Conservation (phyloP, 2,329 filamentous ascomycete genomes). For the Pleurostoma richardsiae region DNA sequence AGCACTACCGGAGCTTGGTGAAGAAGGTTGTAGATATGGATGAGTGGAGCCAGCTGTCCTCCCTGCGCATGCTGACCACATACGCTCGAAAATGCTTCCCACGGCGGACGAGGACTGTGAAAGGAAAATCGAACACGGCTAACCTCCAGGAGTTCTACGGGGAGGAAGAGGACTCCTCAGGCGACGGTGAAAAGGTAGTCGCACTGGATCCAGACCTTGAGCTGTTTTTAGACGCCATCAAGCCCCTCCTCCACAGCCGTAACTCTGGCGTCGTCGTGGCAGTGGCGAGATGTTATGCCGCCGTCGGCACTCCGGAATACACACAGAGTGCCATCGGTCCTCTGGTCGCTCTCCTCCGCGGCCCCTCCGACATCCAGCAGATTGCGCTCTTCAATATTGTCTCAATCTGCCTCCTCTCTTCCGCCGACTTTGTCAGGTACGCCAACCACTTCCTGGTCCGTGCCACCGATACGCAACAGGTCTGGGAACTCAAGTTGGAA, state of each 20-base stretch:
- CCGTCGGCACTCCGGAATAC: conserved; percentile 76
- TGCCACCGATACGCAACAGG: conserved; percentile 69
- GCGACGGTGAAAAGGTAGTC: conserved; percentile 47
- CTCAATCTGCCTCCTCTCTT: conserved; percentile 74
- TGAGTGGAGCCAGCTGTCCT: conserved; percentile 91
- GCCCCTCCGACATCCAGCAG: conserved; percentile 81
- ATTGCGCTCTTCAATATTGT: conserved; percentile 93
- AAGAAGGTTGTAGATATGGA: conserved; percentile 98
- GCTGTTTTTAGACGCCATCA: conserved; percentile 73
- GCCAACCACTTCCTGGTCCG: conserved; percentile 85
- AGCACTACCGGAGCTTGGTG: conserved; percentile 79
- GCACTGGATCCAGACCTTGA: conserved; percentile 77
- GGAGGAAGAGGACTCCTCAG: conserved; percentile 47
- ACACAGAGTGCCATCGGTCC: conserved; percentile 74
- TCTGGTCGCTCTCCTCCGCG: conserved; percentile 77
- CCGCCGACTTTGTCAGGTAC: conserved; percentile 80
- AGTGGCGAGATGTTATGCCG: conserved; percentile 78
- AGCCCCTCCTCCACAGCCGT: conserved; percentile 82
- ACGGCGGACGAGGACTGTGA: conserved; percentile 54
- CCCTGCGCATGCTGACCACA: conserved; percentile 72
- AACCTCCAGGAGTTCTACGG: conserved; percentile 76
- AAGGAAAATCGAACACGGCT: conserved; percentile 26
- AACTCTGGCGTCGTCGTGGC: conserved; percentile 91
- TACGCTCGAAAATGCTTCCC: conserved; percentile 91
- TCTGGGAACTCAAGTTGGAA: conserved; percentile 91